These are phyloP conservation scores for Amanita rubescens DNA, from an alignment of 768 basidiomycete genomes.

Conservation along the genomic window DNA sequence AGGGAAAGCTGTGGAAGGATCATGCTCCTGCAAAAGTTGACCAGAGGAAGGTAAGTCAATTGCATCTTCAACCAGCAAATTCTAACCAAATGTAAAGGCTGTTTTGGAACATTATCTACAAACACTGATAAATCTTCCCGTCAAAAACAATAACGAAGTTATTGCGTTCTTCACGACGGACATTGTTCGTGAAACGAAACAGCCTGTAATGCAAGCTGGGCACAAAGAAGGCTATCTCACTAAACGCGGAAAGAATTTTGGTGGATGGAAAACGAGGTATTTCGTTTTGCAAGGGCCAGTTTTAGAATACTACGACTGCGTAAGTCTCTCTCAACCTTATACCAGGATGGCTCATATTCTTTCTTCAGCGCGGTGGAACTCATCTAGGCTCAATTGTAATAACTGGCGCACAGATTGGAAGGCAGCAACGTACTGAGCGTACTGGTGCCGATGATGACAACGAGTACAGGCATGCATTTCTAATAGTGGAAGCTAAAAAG, in stretches of 20 bases:
- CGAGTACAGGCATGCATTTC: slow-evolving; percentile 94
- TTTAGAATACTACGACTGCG: slow-evolving; percentile 92
- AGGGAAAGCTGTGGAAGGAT: slow-evolving; percentile 93
- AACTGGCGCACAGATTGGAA: slow-evolving; percentile 92
- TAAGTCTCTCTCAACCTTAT: slow-evolving; percentile 36
- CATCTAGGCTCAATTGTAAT: slow-evolving; percentile 88
- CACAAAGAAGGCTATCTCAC: slow-evolving; percentile 96
- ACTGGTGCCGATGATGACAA: slow-evolving; percentile 71
- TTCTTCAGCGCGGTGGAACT: slow-evolving; percentile 68
- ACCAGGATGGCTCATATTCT: slow-evolving; percentile 15
- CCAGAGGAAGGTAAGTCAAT: slow-evolving; percentile 74
- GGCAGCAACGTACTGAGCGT: slow-evolving; percentile 69
- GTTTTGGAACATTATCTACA: slow-evolving; percentile 84
- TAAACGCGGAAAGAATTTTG: slow-evolving; percentile 95
- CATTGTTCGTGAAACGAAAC: slow-evolving; percentile 67
- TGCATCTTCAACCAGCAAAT: not conserved
- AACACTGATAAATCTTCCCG: slow-evolving; percentile 69
- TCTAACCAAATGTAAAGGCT: slow-evolving; percentile 31
- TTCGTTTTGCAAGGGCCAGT: slow-evolving; percentile 89
- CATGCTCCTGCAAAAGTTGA: slow-evolving; percentile 96
- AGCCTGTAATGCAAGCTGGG: slow-evolving; percentile 71
- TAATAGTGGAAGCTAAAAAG: slow-evolving; percentile 87
- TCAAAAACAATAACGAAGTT: slow-evolving; percentile 84
- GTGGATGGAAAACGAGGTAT: slow-evolving; percentile 94
- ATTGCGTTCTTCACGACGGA: slow-evolving; percentile 92